Base-by-base conservation (phyloP, 306 rosid species). In the Cucumis hystrix region DNA sequence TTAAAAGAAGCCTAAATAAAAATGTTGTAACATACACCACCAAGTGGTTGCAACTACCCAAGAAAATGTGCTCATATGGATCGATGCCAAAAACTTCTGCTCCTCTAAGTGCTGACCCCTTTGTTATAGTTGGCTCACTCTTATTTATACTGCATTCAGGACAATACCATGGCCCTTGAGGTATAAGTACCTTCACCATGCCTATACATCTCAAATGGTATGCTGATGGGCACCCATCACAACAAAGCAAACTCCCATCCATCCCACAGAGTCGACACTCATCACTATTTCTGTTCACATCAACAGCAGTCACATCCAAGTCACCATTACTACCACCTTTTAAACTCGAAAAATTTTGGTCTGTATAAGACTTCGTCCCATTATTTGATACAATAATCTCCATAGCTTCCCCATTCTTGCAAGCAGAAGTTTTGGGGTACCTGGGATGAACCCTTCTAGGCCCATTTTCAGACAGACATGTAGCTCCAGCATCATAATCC, bases 221-320 rank as follows among this genome's bases (percentile, higher is more conserved):
- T 58, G 98, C 93, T 51, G 97, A 92, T 56, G 99, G 99, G 82
- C 99, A 96, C 79, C 99, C 99, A 82, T 96, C 99, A 83, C 99
- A 96, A 77, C 99, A 96, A 83, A 96, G 91, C 82, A 96, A 85
- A 60, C 81, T 90, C 84, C 99, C 99, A 74, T 96, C 99, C 99
- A 96, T 91, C 70, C 96, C 97, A 85, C 99, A 96, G 71, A 96
- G 99, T 78, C 91, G 87, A 30, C 99, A 96, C 74, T 96, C 98
- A 82, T 92, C 99, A 25, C 96, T 87, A 79, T 96, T 96, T 85
- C 84, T 70, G 82, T 91, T 96, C 33, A 69, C 83, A 82, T 87
- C 98, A 52, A 59, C 67, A 73, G 78, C 61, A 57, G 69, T 43
- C 54, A 84, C 87, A 82, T 83, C 90, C 77, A 61, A 67, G 0